A percentile compares a stretch with the other conserved stretches of the same genome.
phyloP scores from a whole-genome alignment of 2,329 filamentous ascomycete genomes.

The Penicillium sumatraense region DNA sequence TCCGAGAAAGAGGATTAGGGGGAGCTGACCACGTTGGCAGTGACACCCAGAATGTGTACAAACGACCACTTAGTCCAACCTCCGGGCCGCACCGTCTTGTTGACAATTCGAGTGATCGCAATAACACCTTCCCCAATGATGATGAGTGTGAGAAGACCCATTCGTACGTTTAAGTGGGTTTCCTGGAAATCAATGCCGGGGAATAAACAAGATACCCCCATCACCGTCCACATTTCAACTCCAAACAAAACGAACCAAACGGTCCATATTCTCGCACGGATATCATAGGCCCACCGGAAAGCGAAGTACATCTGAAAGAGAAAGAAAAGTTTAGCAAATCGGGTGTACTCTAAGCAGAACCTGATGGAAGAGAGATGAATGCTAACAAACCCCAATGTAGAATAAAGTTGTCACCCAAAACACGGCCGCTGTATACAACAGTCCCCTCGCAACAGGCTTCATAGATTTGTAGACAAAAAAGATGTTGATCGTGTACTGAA shows the following conservation, averaged over 20 bases:
- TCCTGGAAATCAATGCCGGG: constrained; percentile 64
- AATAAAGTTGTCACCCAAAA: constrained; percentile 33
- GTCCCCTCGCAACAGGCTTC: constrained; percentile 30
- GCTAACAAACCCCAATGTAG: constrained; percentile 33
- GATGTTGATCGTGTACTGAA: constrained; percentile 57
- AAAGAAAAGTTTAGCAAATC: constrained; percentile 4
- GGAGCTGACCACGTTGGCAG: constrained; percentile 42
- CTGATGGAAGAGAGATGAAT: not conserved
- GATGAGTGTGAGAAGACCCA: constrained; percentile 67
- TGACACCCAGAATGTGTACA: constrained; percentile 44
- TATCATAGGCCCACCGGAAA: constrained; percentile 29
- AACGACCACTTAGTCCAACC: constrained; percentile 48
- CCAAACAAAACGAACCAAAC: constrained; percentile 62
- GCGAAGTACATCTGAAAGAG: constrained; percentile 39
- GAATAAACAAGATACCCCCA: constrained; percentile 60
- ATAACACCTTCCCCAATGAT: constrained; percentile 70
- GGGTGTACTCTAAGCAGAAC: not conserved
- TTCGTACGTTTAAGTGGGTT: constrained; percentile 66
- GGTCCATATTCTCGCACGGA: constrained; percentile 44
- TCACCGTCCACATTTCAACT: constrained; percentile 57
- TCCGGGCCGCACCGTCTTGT: constrained; percentile 52
- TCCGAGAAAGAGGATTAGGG: not conserved
- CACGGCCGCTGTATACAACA: constrained; percentile 34
- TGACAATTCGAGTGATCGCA: constrained; percentile 60
- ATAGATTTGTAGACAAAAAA: constrained; percentile 33